phyloP scores from a whole-genome alignment of 2,329 filamentous ascomycete species.

The Aspergillus ibericus region DNA sequence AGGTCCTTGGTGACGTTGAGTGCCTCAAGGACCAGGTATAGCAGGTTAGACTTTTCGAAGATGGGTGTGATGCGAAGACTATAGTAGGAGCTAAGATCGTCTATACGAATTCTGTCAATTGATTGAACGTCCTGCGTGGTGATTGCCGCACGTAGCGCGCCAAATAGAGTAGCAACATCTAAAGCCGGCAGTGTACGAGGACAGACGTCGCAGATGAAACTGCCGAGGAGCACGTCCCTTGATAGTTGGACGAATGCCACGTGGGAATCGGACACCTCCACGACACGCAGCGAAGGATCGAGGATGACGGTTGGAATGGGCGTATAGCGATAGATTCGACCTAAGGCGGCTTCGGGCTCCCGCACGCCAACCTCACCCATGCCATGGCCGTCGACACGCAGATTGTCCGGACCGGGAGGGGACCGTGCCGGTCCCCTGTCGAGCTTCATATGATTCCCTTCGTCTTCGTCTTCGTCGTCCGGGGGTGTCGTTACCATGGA shows the following conservation, averaged over 20 bases:
- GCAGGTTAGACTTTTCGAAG: slow-evolving; percentile 38
- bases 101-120: slow-evolving; percentile 31
- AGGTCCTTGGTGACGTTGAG: slow-evolving; percentile 37
- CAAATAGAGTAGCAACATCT: slow-evolving; percentile 36
- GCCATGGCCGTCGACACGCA: background rate
- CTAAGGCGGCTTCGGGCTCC: slow-evolving; percentile 14
- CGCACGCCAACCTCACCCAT: background rate
- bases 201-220: slow-evolving; percentile 43
- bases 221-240: slow-evolving; percentile 38
- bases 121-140: slow-evolving; percentile 36
- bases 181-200: slow-evolving; percentile 35
- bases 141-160: slow-evolving; percentile 40
- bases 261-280: slow-evolving; percentile 49
- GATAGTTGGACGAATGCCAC: slow-evolving; percentile 32
- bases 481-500: slow-evolving; percentile 27
- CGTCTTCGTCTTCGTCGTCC: slow-evolving; percentile 17
- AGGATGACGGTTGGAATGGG: slow-evolving; percentile 43
- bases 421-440: background rate
- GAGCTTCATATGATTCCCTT: slow-evolving; percentile 1
- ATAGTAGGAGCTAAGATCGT: slow-evolving; percentile 15
- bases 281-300: slow-evolving; percentile 36
- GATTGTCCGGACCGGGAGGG: background rate
- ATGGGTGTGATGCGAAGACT: slow-evolving; percentile 46
- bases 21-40: slow-evolving; percentile 47
- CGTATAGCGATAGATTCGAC: slow-evolving; percentile 31